Base-by-base conservation (phyloP, 2,329 filamentous ascomycete species). In the Sporothrix curviconia region DNA sequence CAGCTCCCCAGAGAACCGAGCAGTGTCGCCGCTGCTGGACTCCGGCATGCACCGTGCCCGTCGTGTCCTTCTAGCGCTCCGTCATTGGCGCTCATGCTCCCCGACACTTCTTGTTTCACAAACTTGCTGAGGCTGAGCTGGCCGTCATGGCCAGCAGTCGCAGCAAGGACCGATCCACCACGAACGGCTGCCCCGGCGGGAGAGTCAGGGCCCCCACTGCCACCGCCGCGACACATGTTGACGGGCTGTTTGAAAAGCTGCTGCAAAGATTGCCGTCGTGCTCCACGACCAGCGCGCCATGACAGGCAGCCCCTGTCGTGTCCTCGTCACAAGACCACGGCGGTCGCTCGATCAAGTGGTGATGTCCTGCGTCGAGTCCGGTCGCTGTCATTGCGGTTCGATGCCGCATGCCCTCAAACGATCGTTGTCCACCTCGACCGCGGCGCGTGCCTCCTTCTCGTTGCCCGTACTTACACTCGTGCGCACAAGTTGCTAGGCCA, bases 261-360 rank as follows among this genome's bases (percentile, higher is more conserved):
- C 94, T 95, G 40, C 92, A 79, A 67, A 99, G 99, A 55, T 99
- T 85, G 7, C 94, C 94, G 70, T 99, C 94, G 62, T 92, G 87
- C 73, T 97, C 92, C 8, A 96, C 92, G 40, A 99, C 90, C 91
- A 97, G 61, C 90, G 79, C n/a, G 92, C 94, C 94, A 99, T 99
- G n/a, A n/a, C 56, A 80, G 81, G 69, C 89, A 84, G 12, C 94
- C 94, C 75, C 99, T n/a, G n/a, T n/a, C n/a, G 92, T 51, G 84
- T 82, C 71, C 99, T 95, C 3, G 84, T 89, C 14, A 99, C 90
- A 86, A 83, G 37, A 97, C 84, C 3, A 94, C 92, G 72, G 96
- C 91, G 69, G n/a, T n/a, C n/a, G n/a, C n/a, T 96, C 90, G 55
- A 99, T 83, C 56, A 96, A n/a, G n/a, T n/a, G 73, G 66, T 92